phyloP scores from a whole-genome alignment of 1,284 basidiomycete genomes.

The Pseudozyma hubeiensis region DNA sequence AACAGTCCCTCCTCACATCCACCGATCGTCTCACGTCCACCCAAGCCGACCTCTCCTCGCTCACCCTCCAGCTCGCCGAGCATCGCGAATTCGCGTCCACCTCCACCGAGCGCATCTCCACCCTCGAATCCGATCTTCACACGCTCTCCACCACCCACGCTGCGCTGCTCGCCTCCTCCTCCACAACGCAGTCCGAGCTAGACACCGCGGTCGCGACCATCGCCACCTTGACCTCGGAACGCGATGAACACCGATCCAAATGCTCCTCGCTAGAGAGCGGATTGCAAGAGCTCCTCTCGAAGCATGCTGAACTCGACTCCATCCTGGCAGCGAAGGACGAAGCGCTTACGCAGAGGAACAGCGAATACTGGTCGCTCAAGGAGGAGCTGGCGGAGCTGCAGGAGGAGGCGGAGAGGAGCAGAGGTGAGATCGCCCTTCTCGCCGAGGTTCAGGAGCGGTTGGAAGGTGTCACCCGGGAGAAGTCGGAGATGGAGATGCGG shows the following conservation, averaged over 20 bases:
- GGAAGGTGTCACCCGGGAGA: not conserved
- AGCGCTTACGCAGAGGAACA: conserved; percentile 28
- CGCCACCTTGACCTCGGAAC: not conserved
- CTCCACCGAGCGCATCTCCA: conserved; percentile 15
- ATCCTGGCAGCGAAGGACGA: conserved; percentile 21
- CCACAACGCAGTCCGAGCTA: not conserved
- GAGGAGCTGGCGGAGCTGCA: conserved; percentile 57
- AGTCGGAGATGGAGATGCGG: not conserved
- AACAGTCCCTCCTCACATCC: conserved; percentile 1
- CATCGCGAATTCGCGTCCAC: conserved; percentile 15
- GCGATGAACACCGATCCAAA: not conserved
- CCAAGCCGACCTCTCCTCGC: conserved; percentile 1
- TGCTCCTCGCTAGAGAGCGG: not conserved
- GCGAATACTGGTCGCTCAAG: conserved; percentile 54
- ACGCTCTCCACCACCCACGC: not conserved
- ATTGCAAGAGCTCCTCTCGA: not conserved
- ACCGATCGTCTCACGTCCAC: conserved; percentile 5
- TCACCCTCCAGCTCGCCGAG: conserved; percentile 27
- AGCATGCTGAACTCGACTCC: conserved; percentile 17
- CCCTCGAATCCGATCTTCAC: not conserved
- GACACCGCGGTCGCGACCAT: not conserved
- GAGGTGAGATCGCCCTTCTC: not conserved
- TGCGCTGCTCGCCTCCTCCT: not conserved
- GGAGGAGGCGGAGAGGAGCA: conserved; percentile 35
- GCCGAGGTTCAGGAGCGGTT: conserved; percentile 5